These are phyloP conservation scores for Trichosanthes truncata DNA, from an alignment of 306 rosid genomes.

Conservation along the genomic window DNA sequence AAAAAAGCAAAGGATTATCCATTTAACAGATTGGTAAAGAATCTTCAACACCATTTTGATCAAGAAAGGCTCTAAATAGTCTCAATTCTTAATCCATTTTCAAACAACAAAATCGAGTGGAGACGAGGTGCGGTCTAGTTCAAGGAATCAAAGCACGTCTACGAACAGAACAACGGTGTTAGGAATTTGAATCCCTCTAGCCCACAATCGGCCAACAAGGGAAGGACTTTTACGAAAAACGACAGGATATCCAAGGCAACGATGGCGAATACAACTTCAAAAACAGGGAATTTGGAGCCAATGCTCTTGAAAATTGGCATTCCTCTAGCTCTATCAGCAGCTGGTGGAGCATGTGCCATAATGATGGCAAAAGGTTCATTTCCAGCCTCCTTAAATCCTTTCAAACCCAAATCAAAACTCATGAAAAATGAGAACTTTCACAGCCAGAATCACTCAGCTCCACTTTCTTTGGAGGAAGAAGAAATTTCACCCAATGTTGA, in stretches of 20 bases:
- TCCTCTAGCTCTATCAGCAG: conserved; percentile 52
- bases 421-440: conserved; percentile 22
- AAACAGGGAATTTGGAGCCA: conserved; percentile 29
- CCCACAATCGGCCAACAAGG: neutral
- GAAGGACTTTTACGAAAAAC: neutral
- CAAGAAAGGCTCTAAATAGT: neutral
- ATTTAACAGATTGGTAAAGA: conserved; percentile 13
- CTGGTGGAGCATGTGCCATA: conserved; percentile 47
- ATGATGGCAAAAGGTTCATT: conserved; percentile 35
- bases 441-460: conserved; percentile 5
- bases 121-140: neutral
- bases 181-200: neutral
- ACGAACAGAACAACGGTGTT: neutral
- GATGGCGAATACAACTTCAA: conserved; percentile 39
- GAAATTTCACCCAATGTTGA: conserved; percentile 13
- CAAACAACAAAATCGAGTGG: no score
- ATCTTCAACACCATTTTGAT: conserved; percentile 1
- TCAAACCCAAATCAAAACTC: conserved; percentile 15
- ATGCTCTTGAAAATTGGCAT: conserved; percentile 52
- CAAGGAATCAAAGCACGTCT: neutral
- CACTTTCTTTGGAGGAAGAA: conserved; percentile 13
- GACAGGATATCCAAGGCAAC: neutral
- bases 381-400: conserved; percentile 8
- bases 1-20: conserved; percentile 33
- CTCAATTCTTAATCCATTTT: neutral